Base-by-base conservation (phyloP, 352 stramenopile species). In the Poterioochromonas sp. region DNA sequence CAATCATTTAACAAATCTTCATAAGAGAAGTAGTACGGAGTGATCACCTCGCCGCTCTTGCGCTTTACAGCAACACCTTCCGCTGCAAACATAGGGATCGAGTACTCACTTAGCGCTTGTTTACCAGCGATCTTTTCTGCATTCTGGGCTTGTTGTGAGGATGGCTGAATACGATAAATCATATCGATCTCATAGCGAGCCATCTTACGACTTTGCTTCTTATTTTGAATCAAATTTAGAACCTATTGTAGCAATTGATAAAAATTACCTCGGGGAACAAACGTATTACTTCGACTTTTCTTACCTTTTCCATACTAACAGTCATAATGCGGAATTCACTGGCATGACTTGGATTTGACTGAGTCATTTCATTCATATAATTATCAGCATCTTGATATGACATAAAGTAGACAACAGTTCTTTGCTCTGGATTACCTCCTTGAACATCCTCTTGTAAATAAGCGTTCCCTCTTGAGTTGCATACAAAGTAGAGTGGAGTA, bases 371-470 rank as follows among this genome's bases (percentile, higher is more conserved):
- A 47, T 71, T 29, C 32, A 71, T 43, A 71, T 71, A 47, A 29
- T 47, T 29, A 43, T 41, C 41, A 22, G 62, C 62, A 71, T 71
- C 62, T 47, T 71, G 12, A 26, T 1, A 44, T 47, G 62, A 71
- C 62, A 71, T 71, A 29, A 47, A 71, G 32, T 71, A 71, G 18
- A 44, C 34, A 22, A 71, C 39, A 47, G 32, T 47, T 29, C 26
- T 71, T 29, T 71, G 62, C n/a, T 71, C 34, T 8, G 62, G 62
- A 12, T 41, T 44, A 22, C 62, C 62, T 47, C 39, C 39, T 29
- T 47, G 34, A 47, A 47, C 62, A 71, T 71, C 62, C 15, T 71
- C 62, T 44, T 71, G 62, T 47, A 71, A 47, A 71, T 47, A 71
- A 8, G 62, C 11, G 32, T 71, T 71, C 8, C 62, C 62, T 8